These are phyloP conservation scores for Herpetospermum pedunculosum DNA, from an alignment of 306 rosid species.

Conservation along the genomic window DNA sequence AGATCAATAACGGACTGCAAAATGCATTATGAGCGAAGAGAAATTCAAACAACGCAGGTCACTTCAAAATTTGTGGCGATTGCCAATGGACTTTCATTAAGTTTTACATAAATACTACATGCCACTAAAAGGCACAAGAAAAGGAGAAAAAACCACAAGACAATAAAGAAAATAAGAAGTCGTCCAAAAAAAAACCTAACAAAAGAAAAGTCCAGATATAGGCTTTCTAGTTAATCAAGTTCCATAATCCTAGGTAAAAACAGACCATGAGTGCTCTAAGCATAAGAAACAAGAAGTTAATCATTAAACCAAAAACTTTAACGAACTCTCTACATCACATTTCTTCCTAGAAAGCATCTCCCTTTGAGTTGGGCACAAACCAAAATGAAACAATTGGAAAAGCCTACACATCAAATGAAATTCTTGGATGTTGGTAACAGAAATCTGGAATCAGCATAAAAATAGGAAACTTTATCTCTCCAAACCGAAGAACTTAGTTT, in stretches of 20 bases:
- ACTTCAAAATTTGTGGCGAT: neutral
- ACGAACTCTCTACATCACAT: neutral
- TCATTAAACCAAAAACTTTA: too few species aligned
- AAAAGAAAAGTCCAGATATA: neutral
- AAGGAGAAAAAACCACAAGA: neutral
- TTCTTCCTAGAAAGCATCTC: neutral
- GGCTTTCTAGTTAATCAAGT: neutral
- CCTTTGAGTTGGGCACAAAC: neutral
- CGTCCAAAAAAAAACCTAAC: neutral
- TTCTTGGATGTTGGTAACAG: neutral
- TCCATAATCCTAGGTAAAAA: neutral
- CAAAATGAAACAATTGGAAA: neutral
- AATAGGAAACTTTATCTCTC: neutral
- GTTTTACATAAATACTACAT: neutral
- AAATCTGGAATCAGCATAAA: neutral
- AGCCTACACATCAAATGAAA: neutral
- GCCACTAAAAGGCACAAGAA: neutral
- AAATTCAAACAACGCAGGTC: neutral
- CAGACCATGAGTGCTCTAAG: neutral
- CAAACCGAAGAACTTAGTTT: neutral
- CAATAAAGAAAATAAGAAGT: neutral
- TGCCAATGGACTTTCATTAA: neutral
- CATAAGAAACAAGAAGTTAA: neutral
- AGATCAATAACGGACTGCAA: neutral
- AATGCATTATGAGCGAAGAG: neutral